These are phyloP conservation scores for Tremella mesenterica DNA, from an alignment of 768 basidiomycete genomes.

Conservation along the genomic window DNA sequence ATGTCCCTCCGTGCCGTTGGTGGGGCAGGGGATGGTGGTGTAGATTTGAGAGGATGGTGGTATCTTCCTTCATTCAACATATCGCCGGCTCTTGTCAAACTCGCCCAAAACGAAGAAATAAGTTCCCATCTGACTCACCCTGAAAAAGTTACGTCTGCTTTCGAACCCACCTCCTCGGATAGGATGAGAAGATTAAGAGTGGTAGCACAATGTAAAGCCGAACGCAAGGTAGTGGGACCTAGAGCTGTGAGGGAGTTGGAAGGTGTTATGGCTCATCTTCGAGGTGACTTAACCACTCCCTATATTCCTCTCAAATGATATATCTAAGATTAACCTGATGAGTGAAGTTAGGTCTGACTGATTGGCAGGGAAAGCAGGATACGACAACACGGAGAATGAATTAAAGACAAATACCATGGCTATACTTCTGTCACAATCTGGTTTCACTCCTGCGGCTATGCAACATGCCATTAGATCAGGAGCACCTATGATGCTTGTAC, in stretches of 20 bases:
- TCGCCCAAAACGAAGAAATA: no score
- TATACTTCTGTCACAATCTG: constrained; percentile 68
- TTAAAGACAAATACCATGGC: constrained; percentile 50
- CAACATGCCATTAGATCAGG: constrained; percentile 64
- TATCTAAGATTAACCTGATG: no score
- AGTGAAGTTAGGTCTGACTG: neutral
- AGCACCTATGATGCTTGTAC: constrained; percentile 69
- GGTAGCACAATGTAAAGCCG: constrained; percentile 84
- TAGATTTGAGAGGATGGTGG: constrained; percentile 90
- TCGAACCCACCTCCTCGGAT: neutral
- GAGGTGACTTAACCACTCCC: constrained; percentile 9
- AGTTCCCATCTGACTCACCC: no score
- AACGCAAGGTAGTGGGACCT: constrained; percentile 69
- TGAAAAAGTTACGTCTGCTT: neutral
- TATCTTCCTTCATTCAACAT: constrained; percentile 67
- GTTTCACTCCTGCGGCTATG: constrained; percentile 64
- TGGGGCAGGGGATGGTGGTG: constrained; percentile 78
- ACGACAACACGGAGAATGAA: neutral
- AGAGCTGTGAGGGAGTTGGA: constrained; percentile 80
- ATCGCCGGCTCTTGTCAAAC: no score
- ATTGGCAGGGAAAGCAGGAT: neutral
- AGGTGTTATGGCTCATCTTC: constrained; percentile 53
- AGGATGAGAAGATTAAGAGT: constrained; percentile 56
- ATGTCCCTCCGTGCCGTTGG: constrained; percentile 75
- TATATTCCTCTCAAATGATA: no score